Evolutionary conservation across 495 filamentous ascomycete species (phyloP).

Genomic region (Penicillium ucsense): DNA sequence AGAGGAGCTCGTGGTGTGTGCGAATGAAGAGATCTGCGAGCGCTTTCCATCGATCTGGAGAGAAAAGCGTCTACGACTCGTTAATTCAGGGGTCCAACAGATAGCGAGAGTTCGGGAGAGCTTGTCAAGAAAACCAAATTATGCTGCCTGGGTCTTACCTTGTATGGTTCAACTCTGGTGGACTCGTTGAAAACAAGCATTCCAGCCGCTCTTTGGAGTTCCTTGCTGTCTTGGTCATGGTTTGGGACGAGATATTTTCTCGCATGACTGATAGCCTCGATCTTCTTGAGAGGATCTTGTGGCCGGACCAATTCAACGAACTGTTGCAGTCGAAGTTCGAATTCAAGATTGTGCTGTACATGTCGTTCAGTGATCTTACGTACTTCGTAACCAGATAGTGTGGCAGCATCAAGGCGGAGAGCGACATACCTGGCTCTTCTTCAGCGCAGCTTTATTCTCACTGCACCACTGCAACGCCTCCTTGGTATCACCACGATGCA

Average conservation of each 20-base stretch:
- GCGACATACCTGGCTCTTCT: conserved; percentile 64
- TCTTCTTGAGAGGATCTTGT: conserved; percentile 44
- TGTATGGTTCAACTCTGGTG: conserved; percentile 52
- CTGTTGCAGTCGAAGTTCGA: conserved; percentile 89
- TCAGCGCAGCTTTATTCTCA: conserved; percentile 81
- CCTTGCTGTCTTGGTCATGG: conserved; percentile 52
- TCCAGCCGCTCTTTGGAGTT: conserved; percentile 65
- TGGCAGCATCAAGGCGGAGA: too few species aligned
- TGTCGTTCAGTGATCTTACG: background rate
- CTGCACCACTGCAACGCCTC: conserved; percentile 83
- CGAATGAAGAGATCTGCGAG: conserved; percentile 76
- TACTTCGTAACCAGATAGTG: background rate
- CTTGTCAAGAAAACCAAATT: too few species aligned
- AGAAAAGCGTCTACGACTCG: conserved; percentile 56
- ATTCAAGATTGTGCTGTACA: conserved; percentile 73
- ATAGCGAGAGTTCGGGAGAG: too few species aligned
- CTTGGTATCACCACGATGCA: conserved; percentile 58
- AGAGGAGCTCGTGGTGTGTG: conserved; percentile 79
- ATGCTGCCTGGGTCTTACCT: conserved; percentile 32
- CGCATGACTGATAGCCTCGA: conserved; percentile 73
- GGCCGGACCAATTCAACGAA: conserved; percentile 82
- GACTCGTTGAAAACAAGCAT: conserved; percentile 66
- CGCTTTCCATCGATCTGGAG: conserved; percentile 55
- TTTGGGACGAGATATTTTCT: conserved; percentile 67
- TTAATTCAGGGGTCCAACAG: background rate